phyloP scores from a whole-genome alignment of 164 flowering plant genomes.

The Brasenia schreberi region DNA sequence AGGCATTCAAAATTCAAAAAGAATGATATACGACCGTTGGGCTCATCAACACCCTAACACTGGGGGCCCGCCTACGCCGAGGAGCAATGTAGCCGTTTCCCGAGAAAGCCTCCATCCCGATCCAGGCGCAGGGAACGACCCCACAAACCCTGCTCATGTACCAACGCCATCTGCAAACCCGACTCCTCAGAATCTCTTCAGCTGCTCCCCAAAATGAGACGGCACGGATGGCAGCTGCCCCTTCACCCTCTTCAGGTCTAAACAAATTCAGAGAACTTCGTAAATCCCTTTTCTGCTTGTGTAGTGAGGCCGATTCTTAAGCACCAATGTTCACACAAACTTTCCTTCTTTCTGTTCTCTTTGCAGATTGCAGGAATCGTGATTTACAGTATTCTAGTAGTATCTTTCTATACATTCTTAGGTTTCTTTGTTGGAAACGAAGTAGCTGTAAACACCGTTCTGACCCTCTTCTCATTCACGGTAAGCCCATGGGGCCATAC shows the following conservation, averaged over 20 bases:
- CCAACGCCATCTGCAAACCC: too few species aligned
- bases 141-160: too few species aligned
- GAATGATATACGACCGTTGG: too few species aligned
- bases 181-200: too few species aligned
- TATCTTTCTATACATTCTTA: slow-evolving; percentile 56
- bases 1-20: too few species aligned
- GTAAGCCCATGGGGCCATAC: slow-evolving; percentile 34
- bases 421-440: slow-evolving; percentile 78
- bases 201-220: slow-evolving; percentile 25
- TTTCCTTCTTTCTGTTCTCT: neutral
- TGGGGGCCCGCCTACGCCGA: too few species aligned
- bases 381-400: slow-evolving; percentile 54
- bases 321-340: neutral
- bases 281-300: neutral
- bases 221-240: slow-evolving; percentile 98
- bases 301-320: neutral
- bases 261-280: neutral
- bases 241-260: slow-evolving; percentile 82
- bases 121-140: too few species aligned
- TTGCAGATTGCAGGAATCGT: slow-evolving; percentile 79
- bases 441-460: slow-evolving; percentile 52
- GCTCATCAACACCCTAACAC: too few species aligned
- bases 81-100: too few species aligned
- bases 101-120: too few species aligned
- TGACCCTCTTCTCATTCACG: slow-evolving; percentile 45